phyloP scores from a whole-genome alignment of 257 asterid genomes.

The Leonotis leonurus region DNA sequence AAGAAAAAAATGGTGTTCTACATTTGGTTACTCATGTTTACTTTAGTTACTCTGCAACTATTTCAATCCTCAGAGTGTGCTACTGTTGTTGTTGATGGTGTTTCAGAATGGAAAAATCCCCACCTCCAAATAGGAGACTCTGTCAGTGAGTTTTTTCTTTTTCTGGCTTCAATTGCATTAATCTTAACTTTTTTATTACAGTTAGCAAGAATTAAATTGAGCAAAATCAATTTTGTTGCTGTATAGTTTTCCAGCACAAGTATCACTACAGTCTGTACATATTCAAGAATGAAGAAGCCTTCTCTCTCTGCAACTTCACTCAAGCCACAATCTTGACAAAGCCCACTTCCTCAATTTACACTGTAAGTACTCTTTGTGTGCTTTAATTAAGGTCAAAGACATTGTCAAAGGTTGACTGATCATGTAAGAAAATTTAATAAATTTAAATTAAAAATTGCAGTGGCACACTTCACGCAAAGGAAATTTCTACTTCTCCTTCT shows the following conservation, averaged over 20 bases:
- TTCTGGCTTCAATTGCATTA: neutral
- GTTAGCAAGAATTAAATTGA: neutral
- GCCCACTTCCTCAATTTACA: slow-evolving; percentile 59
- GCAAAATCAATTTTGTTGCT: slow-evolving; percentile 6
- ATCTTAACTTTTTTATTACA: neutral
- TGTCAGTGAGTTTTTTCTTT: slow-evolving; percentile 53
- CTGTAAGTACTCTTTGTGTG: slow-evolving; percentile 25
- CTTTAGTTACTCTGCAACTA: slow-evolving; percentile 20
- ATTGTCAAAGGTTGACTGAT: neutral
- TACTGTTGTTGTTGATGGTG: slow-evolving; percentile 70
- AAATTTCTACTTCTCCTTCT: slow-evolving; percentile 79
- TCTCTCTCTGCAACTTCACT: slow-evolving; percentile 65
- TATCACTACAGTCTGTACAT: slow-evolving; percentile 65
- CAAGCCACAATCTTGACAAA: slow-evolving; percentile 75
- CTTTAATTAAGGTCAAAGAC: neutral
- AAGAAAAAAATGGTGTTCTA: slow-evolving; percentile 20
- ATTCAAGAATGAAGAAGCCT: slow-evolving; percentile 73
- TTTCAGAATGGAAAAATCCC: slow-evolving; percentile 70
- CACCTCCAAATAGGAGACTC: slow-evolving; percentile 64
- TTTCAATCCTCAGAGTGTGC: slow-evolving; percentile 39
- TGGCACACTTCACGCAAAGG: slow-evolving; percentile 85
- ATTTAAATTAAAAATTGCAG: slow-evolving; percentile 29
- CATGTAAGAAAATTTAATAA: too few relatives aligned
- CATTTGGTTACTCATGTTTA: slow-evolving; percentile 27
- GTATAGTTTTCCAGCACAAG: slow-evolving; percentile 73